Percentiles rank a stretch among this genome's conserved stretches.
These are phyloP conservation scores for Saraca asoca DNA, from an alignment of 331 rosid species.

Conservation along the genomic window DNA sequence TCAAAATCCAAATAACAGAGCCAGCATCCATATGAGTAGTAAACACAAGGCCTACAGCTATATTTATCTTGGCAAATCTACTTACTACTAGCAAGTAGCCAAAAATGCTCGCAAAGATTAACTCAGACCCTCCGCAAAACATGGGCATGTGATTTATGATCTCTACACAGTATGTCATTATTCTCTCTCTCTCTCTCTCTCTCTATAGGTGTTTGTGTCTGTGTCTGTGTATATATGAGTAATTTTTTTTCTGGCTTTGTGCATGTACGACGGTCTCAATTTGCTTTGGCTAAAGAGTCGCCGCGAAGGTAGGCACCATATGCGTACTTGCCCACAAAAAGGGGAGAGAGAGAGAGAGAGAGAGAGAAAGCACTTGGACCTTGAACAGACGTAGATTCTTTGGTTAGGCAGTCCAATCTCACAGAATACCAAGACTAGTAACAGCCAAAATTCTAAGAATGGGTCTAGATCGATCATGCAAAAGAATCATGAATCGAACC, in stretches of 20 bases:
- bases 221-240: background rate
- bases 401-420: conserved; percentile 33
- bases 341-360: background rate
- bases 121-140: conserved; percentile 41
- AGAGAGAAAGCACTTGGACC: conserved; percentile 36
- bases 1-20: conserved; percentile 11
- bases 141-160: conserved; percentile 53
- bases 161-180: conserved; percentile 42
- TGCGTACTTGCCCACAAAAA: conserved; percentile 38
- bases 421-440: conserved; percentile 29
- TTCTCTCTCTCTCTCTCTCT: conserved; percentile 15
- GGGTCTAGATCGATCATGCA: no score
- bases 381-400: conserved; percentile 14
- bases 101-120: conserved; percentile 24
- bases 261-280: no score
- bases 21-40: conserved; percentile 24
- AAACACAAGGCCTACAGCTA: conserved; percentile 33
- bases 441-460: no score
- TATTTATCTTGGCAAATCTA: conserved; percentile 18
- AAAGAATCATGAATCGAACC: no score
- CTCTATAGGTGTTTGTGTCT: background rate
- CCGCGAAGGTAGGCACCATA: conserved; percentile 53
- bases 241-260: background rate
- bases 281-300: conserved; percentile 47
- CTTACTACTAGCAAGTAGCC: conserved; percentile 25